Percentiles rank a stretch among this genome's conserved stretches.
phyloP scores from a whole-genome alignment of 257 asterid species.

The Fraxinus cuspidata region DNA sequence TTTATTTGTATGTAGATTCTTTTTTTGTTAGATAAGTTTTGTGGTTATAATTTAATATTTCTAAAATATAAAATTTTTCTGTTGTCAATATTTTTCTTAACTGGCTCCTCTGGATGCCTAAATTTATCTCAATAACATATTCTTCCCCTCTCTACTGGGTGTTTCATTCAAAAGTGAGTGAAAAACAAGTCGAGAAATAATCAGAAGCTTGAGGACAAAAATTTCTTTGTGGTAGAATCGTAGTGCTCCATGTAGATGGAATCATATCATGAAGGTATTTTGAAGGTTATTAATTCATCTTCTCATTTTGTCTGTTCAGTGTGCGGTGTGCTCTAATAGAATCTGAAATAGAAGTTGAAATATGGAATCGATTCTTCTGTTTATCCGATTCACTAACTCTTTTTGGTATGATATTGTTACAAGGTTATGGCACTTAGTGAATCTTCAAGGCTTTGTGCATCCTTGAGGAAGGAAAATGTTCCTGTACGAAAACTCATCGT shows the following conservation, averaged over 20 bases:
- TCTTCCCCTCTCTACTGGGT: background rate
- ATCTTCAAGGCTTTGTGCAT: conserved; percentile 68
- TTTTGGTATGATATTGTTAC: conserved; percentile 21
- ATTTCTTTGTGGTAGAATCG: background rate
- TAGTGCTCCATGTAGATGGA: background rate
- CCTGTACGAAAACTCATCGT: conserved; percentile 69
- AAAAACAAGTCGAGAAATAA: background rate
- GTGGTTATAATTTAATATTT: background rate
- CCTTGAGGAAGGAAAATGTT: conserved; percentile 65
- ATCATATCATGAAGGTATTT: background rate
- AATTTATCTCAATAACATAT: too few species aligned
- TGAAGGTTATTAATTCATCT: background rate
- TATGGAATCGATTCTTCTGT: background rate
- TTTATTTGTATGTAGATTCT: background rate
- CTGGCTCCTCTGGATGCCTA: background rate
- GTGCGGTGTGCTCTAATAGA: background rate
- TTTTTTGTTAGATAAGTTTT: background rate
- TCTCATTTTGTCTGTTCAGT: background rate
- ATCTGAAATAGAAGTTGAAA: background rate
- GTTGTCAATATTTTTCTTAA: background rate
- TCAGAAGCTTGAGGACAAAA: background rate
- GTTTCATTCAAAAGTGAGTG: background rate
- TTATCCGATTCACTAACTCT: background rate
- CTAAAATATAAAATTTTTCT: background rate
- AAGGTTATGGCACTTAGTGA: conserved; percentile 81